Conservation (phyloP, 2,329 filamentous ascomycete species). For the Aureobasidium uvarum region DNA sequence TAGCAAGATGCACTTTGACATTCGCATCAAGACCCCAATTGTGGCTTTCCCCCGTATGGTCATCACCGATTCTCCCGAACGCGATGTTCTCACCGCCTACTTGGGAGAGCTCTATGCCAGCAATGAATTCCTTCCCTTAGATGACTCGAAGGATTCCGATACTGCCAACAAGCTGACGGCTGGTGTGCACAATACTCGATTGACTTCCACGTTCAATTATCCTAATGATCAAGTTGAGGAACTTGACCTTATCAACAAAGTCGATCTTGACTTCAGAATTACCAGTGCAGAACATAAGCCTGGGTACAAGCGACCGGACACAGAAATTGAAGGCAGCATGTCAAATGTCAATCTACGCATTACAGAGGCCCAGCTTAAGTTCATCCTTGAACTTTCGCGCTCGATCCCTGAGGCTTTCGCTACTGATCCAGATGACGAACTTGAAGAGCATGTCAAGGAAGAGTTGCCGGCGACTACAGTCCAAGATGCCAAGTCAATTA, state of each 20-base stretch:
- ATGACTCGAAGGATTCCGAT: slow-evolving; percentile 69
- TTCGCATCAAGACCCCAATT: slow-evolving; percentile 92
- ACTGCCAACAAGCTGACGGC: slow-evolving; percentile 87
- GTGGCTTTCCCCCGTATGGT: slow-evolving; percentile 86
- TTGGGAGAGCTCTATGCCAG: slow-evolving; percentile 96
- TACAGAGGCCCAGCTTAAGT: slow-evolving; percentile 87
- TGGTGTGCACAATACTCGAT: slow-evolving; percentile 85
- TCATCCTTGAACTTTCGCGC: slow-evolving; percentile 80
- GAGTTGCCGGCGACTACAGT: slow-evolving; percentile 63
- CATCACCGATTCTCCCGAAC: slow-evolving; percentile 64
- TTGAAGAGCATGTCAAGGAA: slow-evolving; percentile 69
- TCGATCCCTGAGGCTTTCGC: slow-evolving; percentile 86
- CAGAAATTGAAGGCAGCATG: slow-evolving; percentile 87
- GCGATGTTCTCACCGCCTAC: slow-evolving; percentile 87
- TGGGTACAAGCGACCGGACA: slow-evolving; percentile 77
- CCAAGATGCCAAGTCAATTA: slow-evolving; percentile 50
- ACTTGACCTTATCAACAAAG: slow-evolving; percentile 93
- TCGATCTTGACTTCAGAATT: slow-evolving; percentile 89
- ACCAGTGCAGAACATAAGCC: slow-evolving; percentile 84
- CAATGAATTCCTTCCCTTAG: slow-evolving; percentile 84
- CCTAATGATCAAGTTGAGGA: slow-evolving; percentile 70
- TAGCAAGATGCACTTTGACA: slow-evolving; percentile 88
- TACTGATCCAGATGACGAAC: slow-evolving; percentile 65
- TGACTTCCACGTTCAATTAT: slow-evolving; percentile 89
- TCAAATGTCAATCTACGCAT: slow-evolving; percentile 88